Conservation (phyloP, 2,329 filamentous ascomycete genomes). For the Verticillium isaacii region DNA sequence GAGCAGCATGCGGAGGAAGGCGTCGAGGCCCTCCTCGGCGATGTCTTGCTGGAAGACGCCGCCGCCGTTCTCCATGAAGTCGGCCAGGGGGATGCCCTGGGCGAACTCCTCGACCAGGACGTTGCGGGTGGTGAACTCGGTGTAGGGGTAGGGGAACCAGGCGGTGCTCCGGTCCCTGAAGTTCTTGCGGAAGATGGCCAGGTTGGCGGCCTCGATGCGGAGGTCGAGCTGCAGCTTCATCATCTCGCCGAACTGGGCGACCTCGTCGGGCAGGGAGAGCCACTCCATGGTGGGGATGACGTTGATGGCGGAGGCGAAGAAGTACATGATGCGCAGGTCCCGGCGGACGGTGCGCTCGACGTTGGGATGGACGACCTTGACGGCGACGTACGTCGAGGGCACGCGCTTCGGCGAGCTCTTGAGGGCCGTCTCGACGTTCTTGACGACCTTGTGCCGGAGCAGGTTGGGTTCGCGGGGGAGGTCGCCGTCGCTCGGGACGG, state of each 20-base stretch:
- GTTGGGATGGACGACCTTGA: constrained; percentile 91
- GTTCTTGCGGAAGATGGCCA: constrained; percentile 82
- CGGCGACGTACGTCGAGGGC: constrained; percentile 86
- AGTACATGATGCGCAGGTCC: constrained; percentile 88
- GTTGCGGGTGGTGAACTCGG: constrained; percentile 85
- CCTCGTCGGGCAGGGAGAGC: constrained; percentile 93
- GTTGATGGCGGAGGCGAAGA: constrained; percentile 83
- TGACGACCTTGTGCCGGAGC: constrained; percentile 65
- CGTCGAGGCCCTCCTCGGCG: constrained; percentile 89
- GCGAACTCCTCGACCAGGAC: constrained; percentile 95
- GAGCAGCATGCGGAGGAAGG: constrained; percentile 92
- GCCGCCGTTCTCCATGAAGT: constrained; percentile 87
- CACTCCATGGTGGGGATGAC: constrained; percentile 91
- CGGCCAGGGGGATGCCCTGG: constrained; percentile 84
- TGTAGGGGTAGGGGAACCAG: constrained; percentile 96
- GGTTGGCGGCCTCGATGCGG: constrained; percentile 88
- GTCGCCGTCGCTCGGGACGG: constrained; percentile 57
- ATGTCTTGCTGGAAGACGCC: constrained; percentile 93
- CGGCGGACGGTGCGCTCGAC: constrained; percentile 88
- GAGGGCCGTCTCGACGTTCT: constrained; percentile 78
- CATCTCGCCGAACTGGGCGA: constrained; percentile 93
- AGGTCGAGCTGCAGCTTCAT: constrained; percentile 97
- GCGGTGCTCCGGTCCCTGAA: constrained; percentile 86
- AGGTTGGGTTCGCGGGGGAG: constrained; percentile 36
- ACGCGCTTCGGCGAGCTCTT: constrained; percentile 83